These are phyloP conservation scores for Fusarium sororula DNA, from an alignment of 2,329 filamentous ascomycete species.

Conservation along the genomic window DNA sequence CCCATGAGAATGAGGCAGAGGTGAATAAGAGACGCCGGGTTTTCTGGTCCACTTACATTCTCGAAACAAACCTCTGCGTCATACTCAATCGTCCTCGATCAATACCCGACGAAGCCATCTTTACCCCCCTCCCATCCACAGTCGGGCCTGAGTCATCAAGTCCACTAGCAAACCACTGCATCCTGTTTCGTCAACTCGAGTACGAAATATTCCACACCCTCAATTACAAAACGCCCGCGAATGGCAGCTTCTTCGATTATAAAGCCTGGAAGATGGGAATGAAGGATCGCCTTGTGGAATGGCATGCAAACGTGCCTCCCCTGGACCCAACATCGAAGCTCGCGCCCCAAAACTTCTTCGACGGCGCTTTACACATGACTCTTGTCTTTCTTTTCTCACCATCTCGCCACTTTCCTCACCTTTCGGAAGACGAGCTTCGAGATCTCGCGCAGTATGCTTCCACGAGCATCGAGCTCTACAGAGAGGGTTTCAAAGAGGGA, in stretches of 20 bases:
- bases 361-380: conserved; percentile 23
- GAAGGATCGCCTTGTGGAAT: conserved; percentile 25
- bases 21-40: conserved; percentile 3
- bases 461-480: conserved; percentile 31
- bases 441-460: conserved; percentile 29
- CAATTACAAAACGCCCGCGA: conserved; percentile 10
- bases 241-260: conserved; percentile 23
- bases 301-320: conserved; percentile 22
- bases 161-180: conserved; percentile 30
- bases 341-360: conserved; percentile 35
- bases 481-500: conserved; percentile 28
- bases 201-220: conserved; percentile 39
- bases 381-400: conserved; percentile 37
- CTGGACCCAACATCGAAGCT: conserved; percentile 26
- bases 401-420: conserved; percentile 22
- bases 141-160: conserved; percentile 1
- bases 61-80: conserved; percentile 29
- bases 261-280: conserved; percentile 32
- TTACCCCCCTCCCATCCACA: conserved; percentile 5
- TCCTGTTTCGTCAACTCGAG: conserved; percentile 34
- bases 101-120: conserved; percentile 30
- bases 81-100: conserved; percentile 21
- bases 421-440: conserved; percentile 13
- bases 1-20: background rate
- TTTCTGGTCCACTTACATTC: conserved; percentile 28